These are phyloP conservation scores for Trichoderma aggressivum DNA, from an alignment of 2,329 filamentous ascomycete species.

Conservation along the genomic window DNA sequence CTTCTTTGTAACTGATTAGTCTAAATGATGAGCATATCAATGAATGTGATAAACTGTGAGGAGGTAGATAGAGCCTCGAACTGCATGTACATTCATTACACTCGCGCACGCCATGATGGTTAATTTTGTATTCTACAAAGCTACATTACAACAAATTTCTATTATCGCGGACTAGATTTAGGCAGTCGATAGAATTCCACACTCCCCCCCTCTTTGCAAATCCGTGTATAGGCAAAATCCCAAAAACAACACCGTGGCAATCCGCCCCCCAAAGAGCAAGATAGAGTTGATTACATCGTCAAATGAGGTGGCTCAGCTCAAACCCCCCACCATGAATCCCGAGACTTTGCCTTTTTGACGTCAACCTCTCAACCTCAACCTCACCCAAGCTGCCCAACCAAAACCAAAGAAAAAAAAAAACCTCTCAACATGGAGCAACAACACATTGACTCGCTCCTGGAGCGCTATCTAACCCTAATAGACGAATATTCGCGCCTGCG, in stretches of 20 bases:
- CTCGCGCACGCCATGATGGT: too few species aligned
- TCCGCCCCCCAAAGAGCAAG: neutral
- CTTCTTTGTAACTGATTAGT: neutral
- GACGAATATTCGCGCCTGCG: conserved; percentile 64
- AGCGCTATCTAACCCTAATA: conserved; percentile 62
- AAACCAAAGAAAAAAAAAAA: neutral
- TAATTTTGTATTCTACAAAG: too few species aligned
- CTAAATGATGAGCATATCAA: neutral
- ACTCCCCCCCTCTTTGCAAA: neutral
- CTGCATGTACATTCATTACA: neutral
- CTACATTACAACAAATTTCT: neutral
- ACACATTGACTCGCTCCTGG: conserved; percentile 60
- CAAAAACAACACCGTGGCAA: neutral
- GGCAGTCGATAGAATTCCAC: neutral
- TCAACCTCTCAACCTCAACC: neutral
- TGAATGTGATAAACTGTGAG: neutral
- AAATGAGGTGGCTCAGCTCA: conserved; percentile 1
- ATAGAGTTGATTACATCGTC: neutral
- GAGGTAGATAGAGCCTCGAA: neutral
- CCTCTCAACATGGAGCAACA: conserved; percentile 25
- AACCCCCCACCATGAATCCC: neutral
- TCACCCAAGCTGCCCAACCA: neutral
- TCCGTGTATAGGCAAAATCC: neutral
- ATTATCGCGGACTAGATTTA: neutral
- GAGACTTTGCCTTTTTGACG: neutral